Conservation (phyloP, 352 stramenopile species). For the Pythium biforme region DNA sequence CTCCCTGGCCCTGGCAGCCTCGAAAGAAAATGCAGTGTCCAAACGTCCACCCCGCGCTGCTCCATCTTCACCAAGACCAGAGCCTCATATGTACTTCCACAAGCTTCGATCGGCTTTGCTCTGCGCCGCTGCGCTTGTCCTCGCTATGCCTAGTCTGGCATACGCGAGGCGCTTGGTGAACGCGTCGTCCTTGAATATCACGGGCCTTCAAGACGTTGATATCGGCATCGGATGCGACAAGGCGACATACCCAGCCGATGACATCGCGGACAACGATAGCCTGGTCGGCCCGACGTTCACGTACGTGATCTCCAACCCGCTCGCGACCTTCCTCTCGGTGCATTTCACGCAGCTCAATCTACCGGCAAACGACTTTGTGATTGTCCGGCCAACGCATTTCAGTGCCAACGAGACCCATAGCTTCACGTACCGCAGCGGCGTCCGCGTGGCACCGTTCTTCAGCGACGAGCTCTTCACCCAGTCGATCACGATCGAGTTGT, state of each 20-base stretch:
- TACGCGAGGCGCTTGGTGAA: neutral
- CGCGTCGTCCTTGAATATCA: neutral
- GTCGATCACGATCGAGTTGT: conserved; percentile 48
- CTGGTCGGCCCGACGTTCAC: conserved; percentile 33
- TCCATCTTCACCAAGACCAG: too few species aligned
- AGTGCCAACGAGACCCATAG: conserved; percentile 29
- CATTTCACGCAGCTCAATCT: conserved; percentile 66
- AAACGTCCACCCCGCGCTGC: too few species aligned
- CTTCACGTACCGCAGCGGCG: conserved; percentile 37
- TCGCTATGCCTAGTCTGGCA: neutral
- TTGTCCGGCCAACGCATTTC: conserved; percentile 34
- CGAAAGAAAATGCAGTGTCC: neutral
- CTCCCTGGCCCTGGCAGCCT: neutral
- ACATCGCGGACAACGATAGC: conserved; percentile 4
- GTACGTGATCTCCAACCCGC: conserved; percentile 39
- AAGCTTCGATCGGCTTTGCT: neutral
- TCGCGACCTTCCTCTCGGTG: conserved; percentile 53
- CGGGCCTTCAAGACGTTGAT: neutral
- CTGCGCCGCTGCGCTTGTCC: neutral
- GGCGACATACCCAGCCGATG: conserved; percentile 1
- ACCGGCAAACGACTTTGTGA: conserved; percentile 47
- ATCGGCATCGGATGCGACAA: conserved; percentile 1
- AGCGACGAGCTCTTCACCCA: conserved; percentile 34
- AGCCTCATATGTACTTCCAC: neutral
- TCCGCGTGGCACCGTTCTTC: conserved; percentile 30